Conservation (phyloP, 129 eudicot genomes). For the Tagetes erecta region DNA sequence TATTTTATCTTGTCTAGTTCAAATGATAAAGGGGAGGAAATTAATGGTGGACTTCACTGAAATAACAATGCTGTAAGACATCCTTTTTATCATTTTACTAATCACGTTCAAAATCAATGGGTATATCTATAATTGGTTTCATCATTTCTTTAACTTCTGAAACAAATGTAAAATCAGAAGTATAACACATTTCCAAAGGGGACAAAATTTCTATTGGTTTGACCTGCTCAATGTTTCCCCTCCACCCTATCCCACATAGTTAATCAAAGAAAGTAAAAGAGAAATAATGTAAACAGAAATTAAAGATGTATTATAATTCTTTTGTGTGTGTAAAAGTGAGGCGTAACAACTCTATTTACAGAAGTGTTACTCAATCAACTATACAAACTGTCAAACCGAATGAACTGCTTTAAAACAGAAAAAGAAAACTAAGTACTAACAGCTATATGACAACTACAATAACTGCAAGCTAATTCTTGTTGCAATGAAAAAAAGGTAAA, state of each 20-base stretch:
- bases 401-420: neutral
- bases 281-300: neutral
- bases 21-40: neutral
- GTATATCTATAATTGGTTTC: neutral
- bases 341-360: neutral
- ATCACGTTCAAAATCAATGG: neutral
- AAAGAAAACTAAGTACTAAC: neutral
- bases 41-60: neutral
- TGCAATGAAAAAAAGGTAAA: neutral
- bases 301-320: neutral
- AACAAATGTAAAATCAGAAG: neutral
- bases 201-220: neutral
- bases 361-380: neutral
- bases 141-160: neutral
- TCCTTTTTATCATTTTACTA: neutral
- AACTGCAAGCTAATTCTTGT: neutral
- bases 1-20: neutral
- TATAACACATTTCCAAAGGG: neutral
- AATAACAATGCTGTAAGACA: neutral
- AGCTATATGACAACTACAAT: neutral
- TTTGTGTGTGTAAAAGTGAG: neutral
- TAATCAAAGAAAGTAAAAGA: conserved; percentile 7
- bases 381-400: neutral
- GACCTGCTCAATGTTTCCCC: neutral
- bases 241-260: conserved; percentile 8